Base-by-base conservation (phyloP, 2,329 filamentous ascomycete species). In the Diaporthe longicolla region DNA sequence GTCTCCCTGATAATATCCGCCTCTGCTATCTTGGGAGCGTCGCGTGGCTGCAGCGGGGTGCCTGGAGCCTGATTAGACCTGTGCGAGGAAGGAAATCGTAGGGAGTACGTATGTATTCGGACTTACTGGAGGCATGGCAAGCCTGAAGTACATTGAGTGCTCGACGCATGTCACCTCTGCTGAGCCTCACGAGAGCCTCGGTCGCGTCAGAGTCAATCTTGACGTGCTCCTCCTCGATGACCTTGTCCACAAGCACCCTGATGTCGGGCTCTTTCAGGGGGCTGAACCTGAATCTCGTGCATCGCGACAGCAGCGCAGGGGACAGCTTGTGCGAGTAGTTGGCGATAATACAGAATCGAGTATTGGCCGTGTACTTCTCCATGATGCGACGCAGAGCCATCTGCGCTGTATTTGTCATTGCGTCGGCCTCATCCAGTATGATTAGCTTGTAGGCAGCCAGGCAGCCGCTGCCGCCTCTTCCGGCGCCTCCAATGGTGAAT, bases 321-420 rank as follows among this genome's bases (percentile, higher is more conserved):
- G 95, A 97, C 52, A 99, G 91, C 84, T 99, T 99, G 86, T 99
- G 97, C 40, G 97, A 97, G 84, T 99, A 99, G 85, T 99, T 99
- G 79, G 97, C 97, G 79, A 99, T 98, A 81, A 99, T 95, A 85
- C 96, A 98, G 85, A 99, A 99, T 70, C 97, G 89, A 3, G 97
- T 98, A 85, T 99, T 99, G 75, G 94, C 94, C 0, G 97, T 99
- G 86, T 99, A 99, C 85, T 98, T 98, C 82, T 99, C 97, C 97
- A 99, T 99, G 81, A 99, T 98, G 63, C 97, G 89, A 76, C 97
- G 91, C 72, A 99, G 87, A 0, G 97, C 97, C 96, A 99, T 99
- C 84, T 99, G 97, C 8, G 97, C 97, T 0, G 96, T 97, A 71
- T 94, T 93, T n/a, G 97, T 99, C 97, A 99, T 99, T 71, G 97